Conservation (phyloP, 2,329 filamentous ascomycete genomes). For the Aaosphaeria pasadenensis region DNA sequence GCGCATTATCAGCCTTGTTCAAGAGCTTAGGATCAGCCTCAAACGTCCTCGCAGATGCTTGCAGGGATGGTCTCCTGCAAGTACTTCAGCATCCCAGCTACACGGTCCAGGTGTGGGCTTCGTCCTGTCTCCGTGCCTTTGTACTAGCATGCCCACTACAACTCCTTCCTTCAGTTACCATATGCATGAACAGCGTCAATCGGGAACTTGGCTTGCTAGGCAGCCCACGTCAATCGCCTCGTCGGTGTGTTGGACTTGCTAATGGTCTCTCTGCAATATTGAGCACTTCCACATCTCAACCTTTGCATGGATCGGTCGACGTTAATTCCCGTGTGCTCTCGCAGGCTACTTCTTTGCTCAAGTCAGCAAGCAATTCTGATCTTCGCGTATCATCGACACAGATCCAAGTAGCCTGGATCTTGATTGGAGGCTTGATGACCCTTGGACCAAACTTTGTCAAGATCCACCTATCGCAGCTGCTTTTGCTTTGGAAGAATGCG, state of each 20-base stretch:
- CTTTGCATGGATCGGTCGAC: constrained; percentile 91
- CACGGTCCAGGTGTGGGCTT: constrained; percentile 87
- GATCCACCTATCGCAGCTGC: constrained; percentile 90
- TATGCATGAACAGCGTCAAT: constrained; percentile 93
- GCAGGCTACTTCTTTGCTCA: constrained; percentile 87
- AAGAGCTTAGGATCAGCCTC: constrained; percentile 77
- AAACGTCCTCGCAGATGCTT: constrained; percentile 73
- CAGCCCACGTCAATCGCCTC: constrained; percentile 71
- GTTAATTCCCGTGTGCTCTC: constrained; percentile 89
- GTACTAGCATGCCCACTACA: constrained; percentile 90
- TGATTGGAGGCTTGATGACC: constrained; percentile 95
- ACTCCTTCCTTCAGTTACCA: constrained; percentile 82
- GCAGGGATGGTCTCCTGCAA: constrained; percentile 83
- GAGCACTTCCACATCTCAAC: constrained; percentile 83
- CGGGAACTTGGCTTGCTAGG: constrained; percentile 78
- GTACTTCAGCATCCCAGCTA: constrained; percentile 94
- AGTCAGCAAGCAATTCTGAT: constrained; percentile 88
- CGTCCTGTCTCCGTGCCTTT: constrained; percentile 81
- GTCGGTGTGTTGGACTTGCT: constrained; percentile 84
- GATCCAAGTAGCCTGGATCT: constrained; percentile 95
- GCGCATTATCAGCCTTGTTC: constrained; percentile 76
- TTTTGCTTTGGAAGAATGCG: constrained; percentile 96
- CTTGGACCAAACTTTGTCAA: constrained; percentile 98
- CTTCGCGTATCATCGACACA: constrained; percentile 88
- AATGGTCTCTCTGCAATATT: constrained; percentile 88